Conservation (phyloP, 345 rosid species). For the Rubroshorea leprosula region DNA sequence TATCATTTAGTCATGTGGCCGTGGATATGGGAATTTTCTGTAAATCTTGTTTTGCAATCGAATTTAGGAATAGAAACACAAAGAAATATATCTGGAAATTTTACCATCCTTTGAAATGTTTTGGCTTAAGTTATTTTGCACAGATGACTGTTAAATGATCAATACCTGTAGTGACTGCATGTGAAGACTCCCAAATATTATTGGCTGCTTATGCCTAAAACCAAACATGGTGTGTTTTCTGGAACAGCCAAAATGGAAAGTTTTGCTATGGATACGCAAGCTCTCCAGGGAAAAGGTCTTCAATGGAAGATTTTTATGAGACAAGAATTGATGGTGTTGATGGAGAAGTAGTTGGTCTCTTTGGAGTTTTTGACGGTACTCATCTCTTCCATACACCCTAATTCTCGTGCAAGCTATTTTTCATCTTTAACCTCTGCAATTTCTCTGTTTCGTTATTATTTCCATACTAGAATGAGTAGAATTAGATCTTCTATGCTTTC, state of each 20-base stretch:
- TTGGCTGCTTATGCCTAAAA: slow-evolving; percentile 4
- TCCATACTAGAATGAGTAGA: too few relatives aligned
- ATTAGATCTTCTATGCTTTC: too few relatives aligned
- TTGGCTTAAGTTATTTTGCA: too few relatives aligned
- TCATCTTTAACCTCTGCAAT: not conserved
- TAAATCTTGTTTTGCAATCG: too few relatives aligned
- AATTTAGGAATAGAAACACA: too few relatives aligned
- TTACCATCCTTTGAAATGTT: not conserved
- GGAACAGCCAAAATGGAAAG: slow-evolving; percentile 77
- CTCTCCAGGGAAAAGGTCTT: slow-evolving; percentile 91
- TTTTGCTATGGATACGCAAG: slow-evolving; percentile 99
- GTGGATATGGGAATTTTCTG: too few relatives aligned
- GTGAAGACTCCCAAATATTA: not conserved
- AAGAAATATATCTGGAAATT: not conserved
- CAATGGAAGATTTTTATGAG: slow-evolving; percentile 99
- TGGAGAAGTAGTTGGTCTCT: slow-evolving; percentile 91
- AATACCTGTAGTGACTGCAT: not conserved
- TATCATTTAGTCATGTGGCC: not conserved
- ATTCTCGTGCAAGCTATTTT: slow-evolving; percentile 3
- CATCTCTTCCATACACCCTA: slow-evolving; percentile 15
- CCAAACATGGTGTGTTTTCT: slow-evolving; percentile 10
- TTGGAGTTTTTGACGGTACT: slow-evolving; percentile 98
- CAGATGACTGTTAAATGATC: not conserved
- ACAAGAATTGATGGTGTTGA: slow-evolving; percentile 88
- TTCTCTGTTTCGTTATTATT: too few relatives aligned